phyloP scores from a whole-genome alignment of 768 basidiomycete genomes.

The Lentinula edodes region DNA sequence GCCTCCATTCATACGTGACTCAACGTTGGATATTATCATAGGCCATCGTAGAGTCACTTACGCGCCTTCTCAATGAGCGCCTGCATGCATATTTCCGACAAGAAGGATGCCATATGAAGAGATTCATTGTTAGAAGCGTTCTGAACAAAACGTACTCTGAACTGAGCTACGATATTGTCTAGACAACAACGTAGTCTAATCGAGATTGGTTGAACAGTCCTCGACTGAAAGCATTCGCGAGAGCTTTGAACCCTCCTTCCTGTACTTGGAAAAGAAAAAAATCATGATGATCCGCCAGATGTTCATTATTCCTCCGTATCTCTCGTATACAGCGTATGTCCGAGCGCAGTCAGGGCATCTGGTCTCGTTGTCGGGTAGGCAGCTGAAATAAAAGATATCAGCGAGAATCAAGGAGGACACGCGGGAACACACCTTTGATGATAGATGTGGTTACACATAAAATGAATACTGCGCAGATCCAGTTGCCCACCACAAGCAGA shows the following conservation, averaged over 20 bases:
- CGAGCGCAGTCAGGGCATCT: constrained; percentile 88
- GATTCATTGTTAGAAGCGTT: not conserved
- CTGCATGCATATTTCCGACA: not conserved
- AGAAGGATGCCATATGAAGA: not conserved
- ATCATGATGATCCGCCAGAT: constrained; percentile 77
- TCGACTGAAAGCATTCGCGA: constrained; percentile 68
- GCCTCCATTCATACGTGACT: not conserved
- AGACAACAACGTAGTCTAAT: constrained; percentile 2
- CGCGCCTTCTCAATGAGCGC: not conserved
- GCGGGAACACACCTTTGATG: constrained; percentile 70
- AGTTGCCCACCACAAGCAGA: constrained; percentile 85
- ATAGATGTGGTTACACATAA: constrained; percentile 98
- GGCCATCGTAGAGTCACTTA: no score
- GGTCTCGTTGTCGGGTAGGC: constrained; percentile 81
- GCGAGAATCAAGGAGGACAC: not conserved
- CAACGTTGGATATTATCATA: not conserved
- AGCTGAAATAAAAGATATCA: constrained; percentile 39
- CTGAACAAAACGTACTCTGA: not conserved
- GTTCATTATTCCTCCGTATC: constrained; percentile 81
- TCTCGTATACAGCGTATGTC: constrained; percentile 88
- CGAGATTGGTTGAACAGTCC: constrained; percentile 39
- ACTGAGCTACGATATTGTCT: not conserved
- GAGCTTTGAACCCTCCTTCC: constrained; percentile 65
- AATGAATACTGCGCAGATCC: constrained; percentile 90
- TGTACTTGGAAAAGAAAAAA: constrained; percentile 73